These are phyloP conservation scores for Barnettozyma siamensis DNA, from an alignment of 805 yeast species.

Conservation along the genomic window DNA sequence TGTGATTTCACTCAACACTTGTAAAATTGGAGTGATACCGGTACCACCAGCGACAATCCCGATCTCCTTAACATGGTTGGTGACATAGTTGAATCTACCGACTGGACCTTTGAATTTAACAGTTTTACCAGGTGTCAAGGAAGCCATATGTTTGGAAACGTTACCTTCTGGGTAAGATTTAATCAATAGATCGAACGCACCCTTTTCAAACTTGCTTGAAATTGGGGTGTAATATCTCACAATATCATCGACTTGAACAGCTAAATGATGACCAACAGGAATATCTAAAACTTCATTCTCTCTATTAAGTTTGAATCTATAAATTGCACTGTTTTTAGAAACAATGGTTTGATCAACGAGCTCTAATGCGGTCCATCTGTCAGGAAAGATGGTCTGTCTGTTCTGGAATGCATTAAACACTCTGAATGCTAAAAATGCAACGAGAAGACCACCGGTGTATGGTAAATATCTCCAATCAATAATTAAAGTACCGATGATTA, in stretches of 20 bases:
- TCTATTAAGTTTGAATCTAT: constrained; percentile 60
- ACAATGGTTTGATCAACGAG: constrained; percentile 68
- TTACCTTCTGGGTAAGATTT: constrained; percentile 70
- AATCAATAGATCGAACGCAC: constrained; percentile 70
- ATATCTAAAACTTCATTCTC: constrained; percentile 56
- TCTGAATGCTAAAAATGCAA: constrained; percentile 34
- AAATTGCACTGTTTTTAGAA: constrained; percentile 64
- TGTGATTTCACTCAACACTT: constrained; percentile 64
- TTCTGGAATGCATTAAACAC: constrained; percentile 31
- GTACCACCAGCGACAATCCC: constrained; percentile 81
- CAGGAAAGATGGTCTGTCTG: constrained; percentile 40
- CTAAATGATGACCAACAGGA: constrained; percentile 74
- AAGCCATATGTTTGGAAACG: constrained; percentile 63
- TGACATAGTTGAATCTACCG: constrained; percentile 58
- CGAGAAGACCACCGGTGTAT: constrained; percentile 32
- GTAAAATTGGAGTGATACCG: constrained; percentile 86
- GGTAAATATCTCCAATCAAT: constrained; percentile 48
- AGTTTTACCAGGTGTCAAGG: constrained; percentile 55
- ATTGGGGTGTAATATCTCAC: constrained; percentile 74
- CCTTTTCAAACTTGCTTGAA: constrained; percentile 61
- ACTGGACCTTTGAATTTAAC: constrained; percentile 77
- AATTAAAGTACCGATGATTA: constrained; percentile 54
- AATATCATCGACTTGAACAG: constrained; percentile 41
- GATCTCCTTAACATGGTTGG: constrained; percentile 56
- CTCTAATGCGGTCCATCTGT: constrained; percentile 61